Evolutionary conservation across 202 grass and related monocot species (phyloP).

Genomic region (Brachypodium distachyon): DNA sequence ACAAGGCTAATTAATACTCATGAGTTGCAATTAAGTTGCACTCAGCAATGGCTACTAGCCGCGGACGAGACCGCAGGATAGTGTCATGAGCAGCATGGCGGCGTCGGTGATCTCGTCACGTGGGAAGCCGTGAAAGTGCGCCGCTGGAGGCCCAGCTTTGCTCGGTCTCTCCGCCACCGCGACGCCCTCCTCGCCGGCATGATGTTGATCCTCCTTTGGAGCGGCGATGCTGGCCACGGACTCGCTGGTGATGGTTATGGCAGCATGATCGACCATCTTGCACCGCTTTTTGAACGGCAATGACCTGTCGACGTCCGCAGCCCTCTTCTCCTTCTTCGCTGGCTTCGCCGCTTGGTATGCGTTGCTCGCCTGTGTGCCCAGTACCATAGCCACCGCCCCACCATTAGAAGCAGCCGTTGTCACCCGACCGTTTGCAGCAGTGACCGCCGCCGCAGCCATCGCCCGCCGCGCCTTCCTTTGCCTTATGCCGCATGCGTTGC

Average conservation of each 20-base stretch:
- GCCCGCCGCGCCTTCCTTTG: conserved; percentile 87
- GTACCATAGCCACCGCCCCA: conserved; percentile 11
- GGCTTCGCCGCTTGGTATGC: background rate
- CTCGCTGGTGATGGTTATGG: background rate
- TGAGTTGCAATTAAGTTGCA: conserved; percentile 8
- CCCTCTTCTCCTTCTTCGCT: conserved; percentile 53
- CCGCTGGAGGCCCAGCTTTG: conserved; percentile 8
- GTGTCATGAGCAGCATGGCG: conserved; percentile 75
- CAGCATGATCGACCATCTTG: conserved; percentile 43
- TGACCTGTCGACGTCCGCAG: conserved; percentile 31
- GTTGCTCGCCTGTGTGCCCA: background rate
- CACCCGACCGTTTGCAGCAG: conserved; percentile 12
- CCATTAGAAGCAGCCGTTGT: conserved; percentile 30
- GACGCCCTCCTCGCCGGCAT: background rate
- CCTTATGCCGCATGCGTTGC: conserved; percentile 95
- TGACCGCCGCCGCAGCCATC: conserved; percentile 34
- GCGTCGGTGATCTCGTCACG: conserved; percentile 76
- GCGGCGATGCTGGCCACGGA: background rate
- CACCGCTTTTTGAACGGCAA: conserved; percentile 95
- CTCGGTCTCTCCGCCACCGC: background rate
- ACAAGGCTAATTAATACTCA: background rate
- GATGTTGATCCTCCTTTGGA: conserved; percentile 1
- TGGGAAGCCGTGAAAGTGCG: conserved; percentile 9
- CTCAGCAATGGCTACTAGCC: conserved; percentile 29
- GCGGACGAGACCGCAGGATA: conserved; percentile 61